Conservation (phyloP, 495 filamentous ascomycete genomes). For the Penicillium steckii region DNA sequence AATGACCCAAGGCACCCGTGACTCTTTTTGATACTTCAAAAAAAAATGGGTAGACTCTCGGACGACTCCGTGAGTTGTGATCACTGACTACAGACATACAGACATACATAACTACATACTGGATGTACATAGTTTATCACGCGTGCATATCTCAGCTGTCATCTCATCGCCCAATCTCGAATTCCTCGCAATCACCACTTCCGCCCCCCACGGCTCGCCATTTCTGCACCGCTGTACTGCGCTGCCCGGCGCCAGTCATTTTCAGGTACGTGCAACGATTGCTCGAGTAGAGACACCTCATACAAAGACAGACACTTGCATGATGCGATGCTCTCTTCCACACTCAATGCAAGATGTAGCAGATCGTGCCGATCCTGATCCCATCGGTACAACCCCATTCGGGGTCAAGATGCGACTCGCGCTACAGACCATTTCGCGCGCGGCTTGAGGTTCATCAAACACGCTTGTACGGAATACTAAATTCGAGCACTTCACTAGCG, state of each 20-base stretch:
- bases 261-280: constrained; percentile 2
- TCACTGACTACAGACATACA: too few relatives aligned
- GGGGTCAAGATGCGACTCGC: constrained; percentile 1
- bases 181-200: background rate
- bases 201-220: constrained; percentile 1
- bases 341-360: constrained; percentile 2
- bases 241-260: background rate
- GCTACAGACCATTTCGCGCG: background rate
- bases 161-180: too few relatives aligned
- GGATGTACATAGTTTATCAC: too few relatives aligned
- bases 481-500: constrained; percentile 1
- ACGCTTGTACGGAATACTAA: constrained; percentile 3
- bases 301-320: background rate
- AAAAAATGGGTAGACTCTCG: background rate
- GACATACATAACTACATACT: background rate
- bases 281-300: background rate
- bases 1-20: constrained; percentile 6
- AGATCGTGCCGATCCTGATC: constrained; percentile 4
- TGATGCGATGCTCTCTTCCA: constrained; percentile 1
- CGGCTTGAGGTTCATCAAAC: background rate
- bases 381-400: constrained; percentile 5
- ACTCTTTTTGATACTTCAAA: too few relatives aligned
- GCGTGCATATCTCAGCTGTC: too few relatives aligned
- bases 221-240: background rate
- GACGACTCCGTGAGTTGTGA: too few relatives aligned